Evolutionary conservation across 1,139 yeast genomes (phyloP), one percentile per base, ranked within the genome.

Genomic region (Taiozyma sp.): DNA sequence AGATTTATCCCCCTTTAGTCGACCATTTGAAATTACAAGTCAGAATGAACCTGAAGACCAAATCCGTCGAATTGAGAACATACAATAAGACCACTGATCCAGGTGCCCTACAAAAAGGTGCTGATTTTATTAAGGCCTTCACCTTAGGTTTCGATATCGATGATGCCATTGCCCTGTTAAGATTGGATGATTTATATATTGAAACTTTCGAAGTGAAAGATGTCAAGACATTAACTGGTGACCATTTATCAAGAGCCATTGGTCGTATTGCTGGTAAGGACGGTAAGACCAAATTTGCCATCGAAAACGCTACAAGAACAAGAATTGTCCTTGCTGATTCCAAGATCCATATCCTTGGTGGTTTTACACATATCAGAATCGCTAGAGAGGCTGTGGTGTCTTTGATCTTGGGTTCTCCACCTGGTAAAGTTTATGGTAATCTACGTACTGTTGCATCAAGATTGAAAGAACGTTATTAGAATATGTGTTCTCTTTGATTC

Each of bases 231-330:
- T 75, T 93, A 60, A 83, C 83, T 37, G 99, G 99, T 24, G 99
- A 93, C 70, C 99, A 93, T 79, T 78, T 93, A 68, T 85, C 96
- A 46, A 85, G 99, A 76, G 99, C 99, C 21, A 93, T 93, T 67
- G 99, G 99, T 63, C 90, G 99, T 78, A 93, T 93, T 69, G 99
- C 99, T 26, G 99, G 99, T 69, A 95, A 93, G 67, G 99, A 93
- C 67, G 99, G 99, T 65, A 91, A 91, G 72, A 93, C 99, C 56
- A 93, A 93, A 73, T 93, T 91, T 69, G 97, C 99, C 39, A 93
- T 93, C 64, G 99, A 93, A 71, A 93, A 93, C 66, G 98, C 99
- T 26, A 91, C 99, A 34, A 81, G 98, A 73, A 93, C 99, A 14
- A 85, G 99, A 76, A 91, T 93, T 47, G 99, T 93, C 22, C 77